Base-by-base conservation (phyloP, 306 rosid genomes). In the Pachyrhizus erosus region DNA sequence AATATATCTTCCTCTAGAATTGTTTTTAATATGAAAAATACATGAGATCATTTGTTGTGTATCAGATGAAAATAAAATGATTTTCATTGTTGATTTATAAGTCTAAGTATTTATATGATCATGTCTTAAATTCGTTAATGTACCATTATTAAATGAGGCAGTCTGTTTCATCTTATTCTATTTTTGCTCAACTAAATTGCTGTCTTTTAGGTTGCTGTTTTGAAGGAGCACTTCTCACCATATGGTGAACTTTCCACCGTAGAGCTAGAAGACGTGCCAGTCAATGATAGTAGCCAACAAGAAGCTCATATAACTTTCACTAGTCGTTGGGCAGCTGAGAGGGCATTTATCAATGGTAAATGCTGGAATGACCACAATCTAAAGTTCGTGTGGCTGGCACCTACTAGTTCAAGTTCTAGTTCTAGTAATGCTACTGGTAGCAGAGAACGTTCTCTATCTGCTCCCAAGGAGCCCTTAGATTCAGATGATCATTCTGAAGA, bases 161-260 rank as follows among this genome's bases (percentile, higher is more conserved):
- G 3, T 42, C 43, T 21, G 40, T 42, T 43, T 80, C 39, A 80
- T 60, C 21, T 15, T 43, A n/a, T 49, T 62, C 48, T 27, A 43
- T 11, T 73, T 31, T 58, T 85, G 79, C 71, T 70, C 48, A 45
- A 46, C 55, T 74, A 70, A 73, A 60, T 83, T 79, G 60, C 26
- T 62, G 61, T 64, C 20, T 80, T 83, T 46, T 66, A 94, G 98
- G 95, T 84, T 89, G 87, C 82, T 84, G 86, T 73, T 43, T 75
- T 94, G 86, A 93, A 89, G 89, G 93, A 91, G 73, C 98, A 94
- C 86, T 93, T 94, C 76, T 91, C 72, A 46, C 90, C 88, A 11
- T 89, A 80, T 9, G 97, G 95, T 8, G 97, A 94, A 62, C 84
- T 92, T 77, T 87, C 93, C 15, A 23, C 87, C 2, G 78, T 89